Evolutionary conservation across 192 early-diverging fungal genomes (phyloP).

Genomic region (Backusella luteola): DNA sequence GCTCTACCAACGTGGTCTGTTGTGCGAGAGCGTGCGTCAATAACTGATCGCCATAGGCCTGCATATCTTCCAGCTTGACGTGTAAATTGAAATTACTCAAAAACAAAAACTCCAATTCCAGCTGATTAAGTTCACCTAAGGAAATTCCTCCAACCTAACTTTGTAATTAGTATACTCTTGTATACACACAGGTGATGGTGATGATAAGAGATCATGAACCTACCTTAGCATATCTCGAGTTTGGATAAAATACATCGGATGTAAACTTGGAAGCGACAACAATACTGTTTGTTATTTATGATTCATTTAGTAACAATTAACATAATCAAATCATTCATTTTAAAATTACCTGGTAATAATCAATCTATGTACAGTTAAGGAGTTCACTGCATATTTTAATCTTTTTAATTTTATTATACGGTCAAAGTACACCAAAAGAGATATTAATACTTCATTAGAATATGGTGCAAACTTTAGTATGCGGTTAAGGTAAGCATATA

Average conservation of each 20-base stretch:
- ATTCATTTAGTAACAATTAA: not conserved
- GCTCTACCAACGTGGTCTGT: not conserved
- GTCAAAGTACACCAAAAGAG: conserved; percentile 75
- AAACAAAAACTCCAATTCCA: conserved; percentile 76
- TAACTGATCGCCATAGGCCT: conserved; percentile 62
- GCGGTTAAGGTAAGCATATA: conserved; percentile 63
- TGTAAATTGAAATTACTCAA: conserved; percentile 69
- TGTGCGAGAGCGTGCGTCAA: conserved; percentile 31
- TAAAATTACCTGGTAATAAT: conserved; percentile 43
- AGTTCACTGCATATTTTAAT: conserved; percentile 56
- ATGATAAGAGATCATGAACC: not conserved
- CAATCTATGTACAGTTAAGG: conserved; percentile 70
- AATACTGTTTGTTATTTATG: conserved; percentile 37
- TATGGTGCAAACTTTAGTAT: conserved; percentile 70
- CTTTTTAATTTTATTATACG: conserved; percentile 52
- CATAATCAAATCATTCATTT: not conserved
- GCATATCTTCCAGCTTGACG: conserved; percentile 58
- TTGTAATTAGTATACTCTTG: not conserved
- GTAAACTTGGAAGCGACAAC: conserved; percentile 74
- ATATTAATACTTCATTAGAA: conserved; percentile 63
- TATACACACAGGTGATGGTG: not conserved
- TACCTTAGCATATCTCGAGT: conserved; percentile 70
- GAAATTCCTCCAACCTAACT: conserved; percentile 71
- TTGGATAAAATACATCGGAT: conserved; percentile 73
- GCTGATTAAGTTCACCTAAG: conserved; percentile 65